These are phyloP conservation scores for Colletotrichum tropicicola DNA, from an alignment of 2,329 filamentous ascomycete genomes.

Conservation along the genomic window DNA sequence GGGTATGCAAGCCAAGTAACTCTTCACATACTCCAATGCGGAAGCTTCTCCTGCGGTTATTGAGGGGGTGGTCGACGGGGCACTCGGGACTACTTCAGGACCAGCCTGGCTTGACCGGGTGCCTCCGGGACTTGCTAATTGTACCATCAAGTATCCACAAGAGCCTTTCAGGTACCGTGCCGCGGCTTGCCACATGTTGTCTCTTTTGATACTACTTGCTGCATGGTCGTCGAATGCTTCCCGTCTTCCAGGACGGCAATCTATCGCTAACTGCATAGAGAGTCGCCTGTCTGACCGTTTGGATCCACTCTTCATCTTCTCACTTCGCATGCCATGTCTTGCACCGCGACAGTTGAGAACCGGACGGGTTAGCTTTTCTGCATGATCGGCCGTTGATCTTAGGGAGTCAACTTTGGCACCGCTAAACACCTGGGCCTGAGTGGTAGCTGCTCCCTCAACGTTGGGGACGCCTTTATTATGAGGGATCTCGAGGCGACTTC, in stretches of 20 bases:
- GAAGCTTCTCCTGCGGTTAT: background rate
- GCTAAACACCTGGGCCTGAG: too few species aligned
- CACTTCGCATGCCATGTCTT: background rate
- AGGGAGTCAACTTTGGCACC: too few species aligned
- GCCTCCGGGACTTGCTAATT: background rate
- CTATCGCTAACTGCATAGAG: slow-evolving; percentile 6
- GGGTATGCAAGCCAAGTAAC: background rate
- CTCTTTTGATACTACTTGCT: background rate
- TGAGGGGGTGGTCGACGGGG: background rate
- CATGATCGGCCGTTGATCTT: background rate
- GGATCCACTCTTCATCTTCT: background rate
- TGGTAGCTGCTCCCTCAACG: too few species aligned
- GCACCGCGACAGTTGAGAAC: background rate
- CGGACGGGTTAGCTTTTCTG: background rate
- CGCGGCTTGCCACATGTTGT: slow-evolving; percentile 24
- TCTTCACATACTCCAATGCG: background rate
- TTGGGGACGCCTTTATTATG: too few species aligned
- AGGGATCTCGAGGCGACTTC: too few species aligned
- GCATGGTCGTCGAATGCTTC: background rate
- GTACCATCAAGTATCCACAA: slow-evolving; percentile 11
- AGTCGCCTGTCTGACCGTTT: background rate
- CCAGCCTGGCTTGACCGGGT: background rate
- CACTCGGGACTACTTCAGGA: background rate
- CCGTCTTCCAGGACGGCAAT: slow-evolving; percentile 2
- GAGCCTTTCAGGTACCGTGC: background rate